Base-by-base conservation (phyloP, 169 alveolate species). In the Eimeria necatrix region DNA sequence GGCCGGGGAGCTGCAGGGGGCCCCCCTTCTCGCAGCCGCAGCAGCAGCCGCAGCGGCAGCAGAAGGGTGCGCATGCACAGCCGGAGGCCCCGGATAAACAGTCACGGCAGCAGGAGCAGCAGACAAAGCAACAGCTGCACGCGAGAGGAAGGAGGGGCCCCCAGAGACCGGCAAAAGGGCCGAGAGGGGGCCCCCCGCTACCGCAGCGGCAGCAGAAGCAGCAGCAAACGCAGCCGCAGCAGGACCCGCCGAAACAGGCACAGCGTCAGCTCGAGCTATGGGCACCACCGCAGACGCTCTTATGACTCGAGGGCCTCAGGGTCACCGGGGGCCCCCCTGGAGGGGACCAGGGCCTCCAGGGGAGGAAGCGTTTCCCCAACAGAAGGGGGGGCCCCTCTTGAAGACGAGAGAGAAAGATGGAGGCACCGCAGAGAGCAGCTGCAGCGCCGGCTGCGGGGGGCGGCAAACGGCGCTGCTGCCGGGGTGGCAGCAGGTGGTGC, bases 401-500 rank as follows among this genome's bases (percentile, higher is more conserved):
- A 76, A 41, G 87, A 76, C n/a, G 87, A 76, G 87, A 76, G 87
- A 49, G 64, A 49, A 60, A 41, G 87, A 6, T 76, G 87, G 87
- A 76, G 46, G 18, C 87, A 76, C 87, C 87, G 87, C 87, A 41
- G 87, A 76, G 87, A 76, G 46, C 64, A 76, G 87, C 87, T 76
- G 64, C 87, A 76, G 41, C 87, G 87, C 68, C 22, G 87, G 32
- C 64, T 76, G 87, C 49, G 87, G 49, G 87, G 87, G 4, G 87
- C 87, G 22, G 61, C 64, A 4, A 76, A 76, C 64, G 87, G 87
- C 7, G 8, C 64, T 5, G 32, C 87, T n/a, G 7, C 87, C 0
- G 8, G 61, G 3, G 64, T 60, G 3, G 14, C 87, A 1, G 84
- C 46, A 6, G 76, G 49, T 71, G 52, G 53, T 2, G 81, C 81